These are phyloP conservation scores for Chenopodium quinoa DNA, from an alignment of 148 eudicot genomes.

Conservation along the genomic window DNA sequence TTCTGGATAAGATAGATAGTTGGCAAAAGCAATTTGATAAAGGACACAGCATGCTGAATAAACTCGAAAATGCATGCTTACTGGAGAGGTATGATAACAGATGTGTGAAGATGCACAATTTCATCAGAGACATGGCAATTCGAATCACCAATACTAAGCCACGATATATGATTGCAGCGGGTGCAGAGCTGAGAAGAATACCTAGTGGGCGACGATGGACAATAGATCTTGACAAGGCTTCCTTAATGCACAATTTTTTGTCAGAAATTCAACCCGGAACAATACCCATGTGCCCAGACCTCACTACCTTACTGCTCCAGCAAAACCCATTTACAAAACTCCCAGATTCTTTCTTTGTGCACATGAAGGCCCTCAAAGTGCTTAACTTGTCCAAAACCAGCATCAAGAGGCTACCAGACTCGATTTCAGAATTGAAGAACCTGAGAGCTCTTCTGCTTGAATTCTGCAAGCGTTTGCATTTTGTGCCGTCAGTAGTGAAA, in stretches of 20 bases:
- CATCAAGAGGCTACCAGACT: constrained; percentile 24
- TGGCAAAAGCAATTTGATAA: constrained; percentile 26
- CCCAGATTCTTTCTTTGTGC: constrained; percentile 25
- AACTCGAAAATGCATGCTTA: constrained; percentile 28
- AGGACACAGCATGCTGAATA: constrained; percentile 31
- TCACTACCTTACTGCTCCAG: constrained; percentile 27
- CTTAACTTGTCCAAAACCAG: constrained; percentile 28
- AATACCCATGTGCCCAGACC: constrained; percentile 26
- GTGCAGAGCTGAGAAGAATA: constrained; percentile 26
- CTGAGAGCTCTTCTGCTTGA: constrained; percentile 29
- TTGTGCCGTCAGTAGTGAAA: constrained; percentile 22
- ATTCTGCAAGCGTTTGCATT: constrained; percentile 15
- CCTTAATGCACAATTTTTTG: constrained; percentile 27
- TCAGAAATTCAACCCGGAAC: constrained; percentile 29
- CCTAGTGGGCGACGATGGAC: constrained; percentile 28
- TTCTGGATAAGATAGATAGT: constrained; percentile 18
- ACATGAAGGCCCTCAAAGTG: constrained; percentile 25
- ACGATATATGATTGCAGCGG: constrained; percentile 27
- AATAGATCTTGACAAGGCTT: constrained; percentile 22
- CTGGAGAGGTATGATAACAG: constrained; percentile 15
- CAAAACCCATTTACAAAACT: constrained; percentile 26
- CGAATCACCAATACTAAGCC: constrained; percentile 22
- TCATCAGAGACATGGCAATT: constrained; percentile 31
- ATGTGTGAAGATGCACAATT: constrained; percentile 26
- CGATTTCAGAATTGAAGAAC: constrained; percentile 24